Evolutionary conservation across 768 basidiomycete species (phyloP).

Genomic region (Suillus decipiens): DNA sequence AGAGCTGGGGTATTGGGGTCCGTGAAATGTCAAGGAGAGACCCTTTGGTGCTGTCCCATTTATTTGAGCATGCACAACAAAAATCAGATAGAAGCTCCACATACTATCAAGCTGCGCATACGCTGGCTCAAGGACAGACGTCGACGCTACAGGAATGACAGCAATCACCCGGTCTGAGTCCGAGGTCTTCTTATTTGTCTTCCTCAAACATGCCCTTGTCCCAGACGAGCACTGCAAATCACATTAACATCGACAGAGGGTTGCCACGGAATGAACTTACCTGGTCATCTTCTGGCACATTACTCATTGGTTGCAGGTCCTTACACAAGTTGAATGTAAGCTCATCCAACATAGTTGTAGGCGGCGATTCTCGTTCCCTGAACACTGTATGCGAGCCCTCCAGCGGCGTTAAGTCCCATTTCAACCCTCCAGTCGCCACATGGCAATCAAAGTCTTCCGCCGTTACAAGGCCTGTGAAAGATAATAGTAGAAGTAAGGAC

Average conservation of each 20-base stretch:
- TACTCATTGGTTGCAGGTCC: constrained; percentile 50
- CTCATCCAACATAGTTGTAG: constrained; percentile 59
- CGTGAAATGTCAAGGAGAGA: constrained; percentile 58
- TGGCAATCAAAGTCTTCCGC: constrained; percentile 58
- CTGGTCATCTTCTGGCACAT: constrained; percentile 61
- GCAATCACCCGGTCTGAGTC: constrained; percentile 61
- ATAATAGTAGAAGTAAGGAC: constrained; percentile 23
- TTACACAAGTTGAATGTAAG: constrained; percentile 70
- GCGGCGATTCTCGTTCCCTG: constrained; percentile 59
- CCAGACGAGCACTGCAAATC: constrained; percentile 60
- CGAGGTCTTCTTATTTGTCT: constrained; percentile 59
- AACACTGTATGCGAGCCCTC: constrained; percentile 51
- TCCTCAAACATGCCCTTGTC: constrained; percentile 74
- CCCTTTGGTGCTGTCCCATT: constrained; percentile 50
- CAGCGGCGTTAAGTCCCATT: constrained; percentile 63
- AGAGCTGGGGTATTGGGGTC: constrained; percentile 58
- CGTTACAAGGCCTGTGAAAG: constrained; percentile 21
- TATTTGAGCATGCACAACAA: constrained; percentile 4
- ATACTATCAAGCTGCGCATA: constrained; percentile 35
- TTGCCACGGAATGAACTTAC: constrained; percentile 40
- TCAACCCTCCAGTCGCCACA: constrained; percentile 38
- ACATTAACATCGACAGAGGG: constrained; percentile 13
- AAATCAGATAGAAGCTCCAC: constrained; percentile 31
- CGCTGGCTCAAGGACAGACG: constrained; percentile 29
- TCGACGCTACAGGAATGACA: constrained; percentile 74